Evolutionary conservation across 1,284 basidiomycete species (phyloP).

Genomic region (Xerocomus amazonicus): DNA sequence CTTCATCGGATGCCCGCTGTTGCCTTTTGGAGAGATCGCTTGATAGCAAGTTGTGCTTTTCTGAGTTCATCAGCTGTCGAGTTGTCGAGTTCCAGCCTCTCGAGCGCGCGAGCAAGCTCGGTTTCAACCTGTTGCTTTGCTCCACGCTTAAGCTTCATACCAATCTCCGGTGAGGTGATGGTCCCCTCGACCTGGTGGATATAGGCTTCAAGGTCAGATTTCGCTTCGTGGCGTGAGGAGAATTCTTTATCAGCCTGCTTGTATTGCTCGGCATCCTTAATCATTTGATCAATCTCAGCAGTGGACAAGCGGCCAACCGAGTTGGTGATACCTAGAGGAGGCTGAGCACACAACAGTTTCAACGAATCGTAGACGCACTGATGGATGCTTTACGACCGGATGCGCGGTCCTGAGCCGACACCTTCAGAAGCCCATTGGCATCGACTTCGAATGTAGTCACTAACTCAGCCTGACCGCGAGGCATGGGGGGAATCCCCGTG

Average conservation of each 20-base stretch:
- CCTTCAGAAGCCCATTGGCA: slow-evolving; percentile 95
- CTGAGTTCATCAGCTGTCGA: slow-evolving; percentile 89
- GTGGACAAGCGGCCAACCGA: slow-evolving; percentile 94
- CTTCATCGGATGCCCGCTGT: slow-evolving; percentile 78
- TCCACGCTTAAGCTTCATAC: slow-evolving; percentile 96
- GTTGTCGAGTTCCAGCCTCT: slow-evolving; percentile 95
- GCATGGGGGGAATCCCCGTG: slow-evolving; percentile 94
- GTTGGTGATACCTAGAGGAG: slow-evolving; percentile 77
- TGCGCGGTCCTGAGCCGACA: slow-evolving; percentile 91
- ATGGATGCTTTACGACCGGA: slow-evolving; percentile 96
- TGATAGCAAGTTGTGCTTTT: slow-evolving; percentile 89
- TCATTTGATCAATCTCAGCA: slow-evolving; percentile 97
- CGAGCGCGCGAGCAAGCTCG: slow-evolving; percentile 93
- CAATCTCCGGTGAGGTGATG: slow-evolving; percentile 91
- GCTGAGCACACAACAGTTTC: slow-evolving; percentile 15
- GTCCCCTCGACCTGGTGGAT: slow-evolving; percentile 92
- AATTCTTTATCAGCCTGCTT: slow-evolving; percentile 97
- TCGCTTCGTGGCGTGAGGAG: slow-evolving; percentile 93
- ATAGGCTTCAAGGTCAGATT: slow-evolving; percentile 94
- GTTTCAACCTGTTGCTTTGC: slow-evolving; percentile 90
- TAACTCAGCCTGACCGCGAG: slow-evolving; percentile 93
- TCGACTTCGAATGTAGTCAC: slow-evolving; percentile 97
- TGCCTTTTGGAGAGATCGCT: slow-evolving; percentile 95
- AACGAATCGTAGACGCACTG: slow-evolving; percentile 49
- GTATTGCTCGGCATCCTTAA: slow-evolving; percentile 96